Percentiles rank a stretch among this genome's conserved stretches.
Conservation (phyloP, 1,284 basidiomycete genomes). For the Sanghuangporus baumii region DNA sequence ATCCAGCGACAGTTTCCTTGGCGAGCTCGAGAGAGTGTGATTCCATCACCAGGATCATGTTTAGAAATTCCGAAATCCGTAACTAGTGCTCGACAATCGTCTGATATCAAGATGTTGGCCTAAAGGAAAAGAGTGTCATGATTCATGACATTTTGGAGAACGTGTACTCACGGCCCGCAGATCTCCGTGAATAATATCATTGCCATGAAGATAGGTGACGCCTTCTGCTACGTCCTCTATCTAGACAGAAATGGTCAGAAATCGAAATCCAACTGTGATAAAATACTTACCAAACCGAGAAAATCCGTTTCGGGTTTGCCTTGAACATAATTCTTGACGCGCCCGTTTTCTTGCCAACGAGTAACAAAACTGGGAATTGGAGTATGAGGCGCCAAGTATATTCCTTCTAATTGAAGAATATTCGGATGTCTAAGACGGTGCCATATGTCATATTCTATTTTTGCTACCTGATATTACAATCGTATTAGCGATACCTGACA, state of each 20-base stretch:
- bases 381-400: neutral
- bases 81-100: neutral
- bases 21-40: neutral
- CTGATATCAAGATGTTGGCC: conserved; percentile 9
- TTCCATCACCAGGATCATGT: neutral
- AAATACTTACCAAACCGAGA: neutral
- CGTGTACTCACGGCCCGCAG: conserved; percentile 3
- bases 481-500: neutral
- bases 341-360: conserved; percentile 2
- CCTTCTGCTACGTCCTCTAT: neutral
- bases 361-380: conserved; percentile 2
- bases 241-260: neutral
- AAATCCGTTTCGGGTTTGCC: neutral
- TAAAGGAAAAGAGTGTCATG: neutral
- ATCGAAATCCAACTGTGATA: neutral
- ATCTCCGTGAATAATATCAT: conserved; percentile 12
- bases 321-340: neutral
- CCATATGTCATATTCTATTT: conserved; percentile 7
- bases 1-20: conserved; percentile 3
- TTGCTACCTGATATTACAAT: neutral
- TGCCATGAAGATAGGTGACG: conserved; percentile 9
- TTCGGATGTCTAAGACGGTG: conserved; percentile 5
- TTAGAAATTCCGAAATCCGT: conserved; percentile 10
- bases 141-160: neutral
- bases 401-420: conserved; percentile 5